A percentile compares a stretch with the other conserved stretches of the same genome.
phyloP scores from a whole-genome alignment of 202 grass and related monocot species.

The Zoysia matrella region DNA sequence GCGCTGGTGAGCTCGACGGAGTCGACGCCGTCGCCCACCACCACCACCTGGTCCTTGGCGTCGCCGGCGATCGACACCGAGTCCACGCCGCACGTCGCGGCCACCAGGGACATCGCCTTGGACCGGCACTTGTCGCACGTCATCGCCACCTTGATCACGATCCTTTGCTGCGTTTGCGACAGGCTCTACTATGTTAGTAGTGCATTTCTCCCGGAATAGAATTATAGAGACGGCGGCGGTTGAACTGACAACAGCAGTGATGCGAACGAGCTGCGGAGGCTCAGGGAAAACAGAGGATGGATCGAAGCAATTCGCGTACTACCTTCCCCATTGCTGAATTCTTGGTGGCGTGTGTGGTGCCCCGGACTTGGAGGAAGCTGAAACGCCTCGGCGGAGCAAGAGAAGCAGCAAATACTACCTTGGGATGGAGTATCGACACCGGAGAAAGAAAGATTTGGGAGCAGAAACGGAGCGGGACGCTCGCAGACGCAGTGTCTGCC shows the following conservation, averaged over 20 bases:
- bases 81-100: constrained; percentile 46
- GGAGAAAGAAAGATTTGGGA: not conserved
- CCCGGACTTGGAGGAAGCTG: too few relatives aligned
- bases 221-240: too few relatives aligned
- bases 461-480: not conserved
- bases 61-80: constrained; percentile 56
- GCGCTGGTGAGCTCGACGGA: constrained; percentile 34
- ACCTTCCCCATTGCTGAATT: constrained; percentile 7
- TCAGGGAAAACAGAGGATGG: not conserved
- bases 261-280: not conserved
- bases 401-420: not conserved
- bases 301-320: too few relatives aligned
- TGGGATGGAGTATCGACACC: not conserved
- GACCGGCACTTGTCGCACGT: constrained; percentile 52
- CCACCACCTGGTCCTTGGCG: constrained; percentile 52
- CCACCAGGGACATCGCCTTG: constrained; percentile 67
- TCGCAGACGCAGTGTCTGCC: not conserved
- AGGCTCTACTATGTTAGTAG: not conserved
- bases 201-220: not conserved
- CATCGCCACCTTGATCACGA: constrained; percentile 67
- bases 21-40: constrained; percentile 61
- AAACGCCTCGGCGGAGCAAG: not conserved
- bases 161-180: constrained; percentile 38
- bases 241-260: too few relatives aligned
- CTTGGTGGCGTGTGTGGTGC: not conserved